Evolutionary conservation across 2,329 filamentous ascomycete species (phyloP), one percentile per base, ranked within the genome.

Genomic region (Xylaria sp.): DNA sequence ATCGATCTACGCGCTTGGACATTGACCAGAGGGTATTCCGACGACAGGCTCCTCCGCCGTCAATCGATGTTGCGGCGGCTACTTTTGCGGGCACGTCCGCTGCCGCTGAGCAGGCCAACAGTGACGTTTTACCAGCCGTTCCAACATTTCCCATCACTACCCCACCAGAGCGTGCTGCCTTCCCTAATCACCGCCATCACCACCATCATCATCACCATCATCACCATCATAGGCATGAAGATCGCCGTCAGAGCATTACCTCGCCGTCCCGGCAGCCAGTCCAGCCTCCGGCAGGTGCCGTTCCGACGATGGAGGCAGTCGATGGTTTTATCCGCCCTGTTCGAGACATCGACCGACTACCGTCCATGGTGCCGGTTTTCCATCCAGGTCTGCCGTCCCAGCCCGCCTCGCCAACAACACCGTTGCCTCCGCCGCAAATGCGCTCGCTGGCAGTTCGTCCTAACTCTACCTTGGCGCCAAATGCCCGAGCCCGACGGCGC

Each of bases 381-480:
- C 83, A 89, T 59, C 79, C 82, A 9, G 87, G 89, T 48, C 75
- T 92, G 49, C 82, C 83, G 39, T 97, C 93, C n/a, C 92, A 96
- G 69, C 94, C 94, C 7, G 90, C 92, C 52, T 97, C 92, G 11
- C 92, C 92, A 1, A 94, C 91, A 6, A 96, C 92, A 1, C 92
- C 92, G 13, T 80, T 89, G 41, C 88, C 88, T 43, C 85, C 88
- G 1, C 77, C 86, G 21, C 86, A 88, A 74, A 69, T 81, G 56
- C 71, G 78, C 66, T 83, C 84, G 34, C 80, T 82, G 5, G 80
- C 80, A 8, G 78, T 79, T 54, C 83, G 76, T 56, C 79, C 78
- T 21, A 78, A 74, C 18, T 83, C 80, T 42, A 79, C 75, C 60
- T 75, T 80, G 19, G 80, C 79, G 2, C 78, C 81, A 2, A 75